Conservation (phyloP, 306 rosid species). For the Amphicarpaea edgeworthii region DNA sequence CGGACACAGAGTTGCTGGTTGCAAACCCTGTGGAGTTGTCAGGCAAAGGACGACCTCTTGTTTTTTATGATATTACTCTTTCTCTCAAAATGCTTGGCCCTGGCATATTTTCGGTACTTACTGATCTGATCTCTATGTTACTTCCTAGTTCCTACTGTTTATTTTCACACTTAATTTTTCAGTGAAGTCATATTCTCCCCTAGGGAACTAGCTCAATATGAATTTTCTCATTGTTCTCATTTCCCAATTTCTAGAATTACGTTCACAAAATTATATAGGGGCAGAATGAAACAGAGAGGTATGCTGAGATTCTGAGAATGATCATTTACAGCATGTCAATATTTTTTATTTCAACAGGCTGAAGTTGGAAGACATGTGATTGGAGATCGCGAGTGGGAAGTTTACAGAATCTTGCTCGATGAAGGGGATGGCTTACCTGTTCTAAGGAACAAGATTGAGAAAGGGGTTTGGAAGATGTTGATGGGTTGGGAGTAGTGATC, state of each 20-base stretch:
- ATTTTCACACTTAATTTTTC: slow-evolving; percentile 2
- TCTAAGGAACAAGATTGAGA: slow-evolving; percentile 71
- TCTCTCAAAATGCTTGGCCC: slow-evolving; percentile 79
- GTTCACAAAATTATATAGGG: not conserved
- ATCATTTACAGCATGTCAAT: not conserved
- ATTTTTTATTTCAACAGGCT: slow-evolving; percentile 62
- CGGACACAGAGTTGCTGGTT: slow-evolving; percentile 84
- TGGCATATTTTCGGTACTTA: slow-evolving; percentile 84
- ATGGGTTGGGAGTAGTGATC: slow-evolving; percentile 91
- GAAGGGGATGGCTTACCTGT: slow-evolving; percentile 68
- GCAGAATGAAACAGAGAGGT: not conserved
- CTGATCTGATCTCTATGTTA: slow-evolving; percentile 34
- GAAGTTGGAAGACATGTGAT: slow-evolving; percentile 83
- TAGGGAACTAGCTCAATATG: slow-evolving; percentile 2
- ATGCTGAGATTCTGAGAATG: slow-evolving; percentile 11
- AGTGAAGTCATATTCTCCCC: slow-evolving; percentile 13
- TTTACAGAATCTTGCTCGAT: slow-evolving; percentile 88
- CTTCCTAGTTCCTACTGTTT: slow-evolving; percentile 25
- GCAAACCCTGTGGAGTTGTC: slow-evolving; percentile 94
- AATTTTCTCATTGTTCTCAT: slow-evolving; percentile 20
- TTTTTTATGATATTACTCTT: slow-evolving; percentile 88
- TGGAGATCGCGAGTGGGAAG: slow-evolving; percentile 89
- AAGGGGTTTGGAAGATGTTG: slow-evolving; percentile 86
- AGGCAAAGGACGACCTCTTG: slow-evolving; percentile 95
- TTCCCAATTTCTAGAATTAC: slow-evolving; percentile 8